These are phyloP conservation scores for Pichia exigua DNA, from an alignment of 805 yeast genomes.

Conservation along the genomic window DNA sequence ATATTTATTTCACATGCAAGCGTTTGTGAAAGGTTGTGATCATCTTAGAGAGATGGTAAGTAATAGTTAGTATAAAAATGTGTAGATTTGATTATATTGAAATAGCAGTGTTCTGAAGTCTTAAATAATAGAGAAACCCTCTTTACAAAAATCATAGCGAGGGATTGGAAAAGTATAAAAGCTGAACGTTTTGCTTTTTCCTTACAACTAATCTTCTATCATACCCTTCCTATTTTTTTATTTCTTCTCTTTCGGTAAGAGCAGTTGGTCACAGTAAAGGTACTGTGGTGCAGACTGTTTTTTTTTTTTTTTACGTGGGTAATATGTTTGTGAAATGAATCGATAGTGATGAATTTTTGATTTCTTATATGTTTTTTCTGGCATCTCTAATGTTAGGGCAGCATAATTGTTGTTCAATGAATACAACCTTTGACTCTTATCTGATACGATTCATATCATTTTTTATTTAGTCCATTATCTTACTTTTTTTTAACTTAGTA, in stretches of 20 bases:
- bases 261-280: neutral
- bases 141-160: neutral
- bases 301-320: neutral
- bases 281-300: neutral
- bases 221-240: too few relatives aligned
- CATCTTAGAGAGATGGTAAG: slow-evolving; percentile 4
- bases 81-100: neutral
- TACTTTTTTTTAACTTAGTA: neutral
- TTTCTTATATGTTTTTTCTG: slow-evolving; percentile 49
- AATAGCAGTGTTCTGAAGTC: too few relatives aligned
- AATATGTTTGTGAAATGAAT: slow-evolving; percentile 1
- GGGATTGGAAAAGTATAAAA: neutral
- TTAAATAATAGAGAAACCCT: neutral
- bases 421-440: slow-evolving; percentile 63
- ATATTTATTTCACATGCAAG: slow-evolving; percentile 27
- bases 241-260: neutral
- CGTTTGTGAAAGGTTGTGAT: slow-evolving; percentile 12
- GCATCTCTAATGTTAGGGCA: slow-evolving; percentile 85
- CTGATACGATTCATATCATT: slow-evolving; percentile 35
- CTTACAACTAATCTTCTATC: too few relatives aligned
- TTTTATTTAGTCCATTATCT: neutral
- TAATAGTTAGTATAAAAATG: neutral
- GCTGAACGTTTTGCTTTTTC: slow-evolving; percentile 12
- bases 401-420: slow-evolving; percentile 61
- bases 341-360: slow-evolving; percentile 9